A percentile compares a stretch with the other conserved stretches of the same genome.
Conservation (phyloP, 768 basidiomycete species). For the Royoungia palumana region DNA sequence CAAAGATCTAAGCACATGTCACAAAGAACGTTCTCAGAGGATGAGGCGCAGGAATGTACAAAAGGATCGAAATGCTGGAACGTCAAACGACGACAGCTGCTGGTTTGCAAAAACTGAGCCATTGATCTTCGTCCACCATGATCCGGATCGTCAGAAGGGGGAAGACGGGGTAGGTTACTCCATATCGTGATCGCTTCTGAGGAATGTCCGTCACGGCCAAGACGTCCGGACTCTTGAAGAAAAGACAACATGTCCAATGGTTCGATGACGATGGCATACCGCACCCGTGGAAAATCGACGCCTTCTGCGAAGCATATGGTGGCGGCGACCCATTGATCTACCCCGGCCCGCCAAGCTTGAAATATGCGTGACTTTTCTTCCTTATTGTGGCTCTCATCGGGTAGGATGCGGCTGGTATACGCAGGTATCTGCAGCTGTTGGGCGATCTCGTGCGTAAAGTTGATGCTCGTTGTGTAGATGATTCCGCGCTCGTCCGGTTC, state of each 20-base stretch:
- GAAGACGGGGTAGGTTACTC: neutral
- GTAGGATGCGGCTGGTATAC: conserved; percentile 5
- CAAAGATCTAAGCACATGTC: neutral
- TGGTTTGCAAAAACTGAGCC: neutral
- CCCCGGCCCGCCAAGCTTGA: neutral
- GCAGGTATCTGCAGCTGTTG: neutral
- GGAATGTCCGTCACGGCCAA: conserved; percentile 3
- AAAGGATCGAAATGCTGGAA: neutral
- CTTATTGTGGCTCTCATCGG: neutral
- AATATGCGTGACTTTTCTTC: conserved; percentile 1
- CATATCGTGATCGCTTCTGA: conserved; percentile 2
- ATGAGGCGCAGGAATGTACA: neutral
- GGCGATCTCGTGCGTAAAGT: neutral
- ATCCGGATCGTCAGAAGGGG: neutral
- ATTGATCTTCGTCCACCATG: neutral
- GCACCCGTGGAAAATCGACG: neutral
- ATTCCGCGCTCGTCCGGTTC: neutral
- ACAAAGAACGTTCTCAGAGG: neutral
- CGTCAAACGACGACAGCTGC: neutral
- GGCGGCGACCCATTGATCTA: neutral
- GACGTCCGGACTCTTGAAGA: conserved; percentile 13
- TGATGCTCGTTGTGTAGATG: conserved; percentile 7
- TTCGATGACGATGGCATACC: neutral
- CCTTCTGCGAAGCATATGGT: conserved; percentile 9
- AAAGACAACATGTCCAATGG: conserved; percentile 5